These are phyloP conservation scores for Colletotrichum chrysophilum DNA, from an alignment of 2,329 filamentous ascomycete genomes.

Conservation along the genomic window DNA sequence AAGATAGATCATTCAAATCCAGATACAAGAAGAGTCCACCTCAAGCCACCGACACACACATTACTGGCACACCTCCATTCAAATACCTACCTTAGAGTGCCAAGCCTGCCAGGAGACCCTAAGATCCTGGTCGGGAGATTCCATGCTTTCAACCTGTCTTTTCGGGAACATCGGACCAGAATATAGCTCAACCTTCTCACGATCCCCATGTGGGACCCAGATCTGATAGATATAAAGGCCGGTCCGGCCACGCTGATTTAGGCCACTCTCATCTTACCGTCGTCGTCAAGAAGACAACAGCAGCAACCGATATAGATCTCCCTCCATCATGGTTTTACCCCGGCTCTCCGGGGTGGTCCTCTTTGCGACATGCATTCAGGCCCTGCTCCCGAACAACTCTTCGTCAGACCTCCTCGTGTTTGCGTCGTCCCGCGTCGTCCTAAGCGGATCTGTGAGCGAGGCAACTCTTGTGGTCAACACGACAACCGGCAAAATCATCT, in stretches of 20 bases:
- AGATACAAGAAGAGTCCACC: not conserved
- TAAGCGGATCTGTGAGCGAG: not conserved
- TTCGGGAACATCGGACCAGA: not conserved
- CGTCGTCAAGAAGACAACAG: not conserved
- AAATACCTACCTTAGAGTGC: not conserved
- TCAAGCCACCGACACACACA: not conserved
- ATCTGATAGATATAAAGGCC: not conserved
- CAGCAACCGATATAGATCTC: not conserved
- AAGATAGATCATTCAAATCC: rapidly evolving
- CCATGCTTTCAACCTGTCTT: not conserved
- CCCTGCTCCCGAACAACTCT: not conserved
- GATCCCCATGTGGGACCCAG: not conserved
- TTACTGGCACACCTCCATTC: not conserved
- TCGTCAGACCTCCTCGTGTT: not conserved
- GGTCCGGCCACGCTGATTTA: not conserved
- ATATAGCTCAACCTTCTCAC: not conserved
- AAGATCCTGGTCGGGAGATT: not conserved
- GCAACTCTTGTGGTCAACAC: conserved; percentile 84
- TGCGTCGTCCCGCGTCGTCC: not conserved
- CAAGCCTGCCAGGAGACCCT: not conserved
- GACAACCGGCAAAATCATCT: conserved; percentile 81
- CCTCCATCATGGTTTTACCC: not conserved
- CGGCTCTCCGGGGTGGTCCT: not conserved
- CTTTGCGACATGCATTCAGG: not conserved
- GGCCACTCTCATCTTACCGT: not conserved